These are phyloP conservation scores for Citrus mangshanensis DNA, from an alignment of 345 rosid genomes.

Conservation along the genomic window DNA sequence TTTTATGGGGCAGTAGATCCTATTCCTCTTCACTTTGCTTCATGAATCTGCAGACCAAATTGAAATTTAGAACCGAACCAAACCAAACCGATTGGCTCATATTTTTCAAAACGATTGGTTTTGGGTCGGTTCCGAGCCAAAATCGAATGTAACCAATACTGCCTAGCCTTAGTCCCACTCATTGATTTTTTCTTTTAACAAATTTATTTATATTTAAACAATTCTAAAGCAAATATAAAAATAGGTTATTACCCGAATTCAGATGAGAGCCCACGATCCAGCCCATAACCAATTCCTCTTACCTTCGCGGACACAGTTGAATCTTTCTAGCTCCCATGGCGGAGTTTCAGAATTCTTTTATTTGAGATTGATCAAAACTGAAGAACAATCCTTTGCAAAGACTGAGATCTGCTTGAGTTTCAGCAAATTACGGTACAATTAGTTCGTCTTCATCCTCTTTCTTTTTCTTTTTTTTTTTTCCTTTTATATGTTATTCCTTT, in stretches of 20 bases:
- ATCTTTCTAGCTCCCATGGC: neutral
- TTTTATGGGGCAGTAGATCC: too few relatives aligned
- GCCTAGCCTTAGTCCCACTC: too few relatives aligned
- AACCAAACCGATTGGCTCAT: too few relatives aligned
- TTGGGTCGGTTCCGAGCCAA: rapidly evolving
- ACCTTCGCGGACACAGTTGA: neutral
- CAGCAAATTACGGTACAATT: neutral
- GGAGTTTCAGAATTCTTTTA: neutral
- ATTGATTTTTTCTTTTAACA: too few relatives aligned
- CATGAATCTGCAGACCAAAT: too few relatives aligned
- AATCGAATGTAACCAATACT: too few relatives aligned
- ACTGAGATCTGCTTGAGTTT: neutral
- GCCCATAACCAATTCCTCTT: neutral
- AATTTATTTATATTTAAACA: too few relatives aligned
- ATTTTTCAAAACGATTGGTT: too few relatives aligned
- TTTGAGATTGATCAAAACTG: neutral
- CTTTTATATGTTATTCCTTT: neutral
- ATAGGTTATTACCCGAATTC: neutral
- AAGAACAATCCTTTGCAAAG: neutral
- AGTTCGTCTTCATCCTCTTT: neutral
- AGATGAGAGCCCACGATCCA: neutral
- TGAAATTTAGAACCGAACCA: too few relatives aligned
- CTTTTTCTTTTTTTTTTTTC: too few relatives aligned
- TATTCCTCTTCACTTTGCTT: too few relatives aligned
- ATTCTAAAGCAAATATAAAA: too few relatives aligned